phyloP scores from a whole-genome alignment of 1,139 yeast species.

The Sugiyamaella neomexicana region DNA sequence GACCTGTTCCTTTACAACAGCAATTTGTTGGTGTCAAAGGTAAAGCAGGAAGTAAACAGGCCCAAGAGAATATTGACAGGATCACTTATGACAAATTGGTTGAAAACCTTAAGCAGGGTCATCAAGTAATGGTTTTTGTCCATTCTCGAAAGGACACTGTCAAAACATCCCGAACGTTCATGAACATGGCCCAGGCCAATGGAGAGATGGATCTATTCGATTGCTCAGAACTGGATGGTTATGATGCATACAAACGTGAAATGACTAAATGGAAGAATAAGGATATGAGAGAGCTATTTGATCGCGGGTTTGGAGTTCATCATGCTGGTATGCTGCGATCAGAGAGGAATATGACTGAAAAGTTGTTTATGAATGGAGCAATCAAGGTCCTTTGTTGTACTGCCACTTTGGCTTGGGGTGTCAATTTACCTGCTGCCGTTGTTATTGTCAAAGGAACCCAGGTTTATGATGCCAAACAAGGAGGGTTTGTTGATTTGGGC shows the following conservation, averaged over 20 bases:
- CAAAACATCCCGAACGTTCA: constrained; percentile 73
- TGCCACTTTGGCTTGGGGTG: constrained; percentile 99
- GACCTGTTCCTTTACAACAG: constrained; percentile 94
- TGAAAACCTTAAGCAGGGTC: constrained; percentile 65
- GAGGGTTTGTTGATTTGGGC: constrained; percentile 91
- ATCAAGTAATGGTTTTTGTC: constrained; percentile 95
- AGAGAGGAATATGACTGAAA: constrained; percentile 87
- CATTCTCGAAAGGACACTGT: constrained; percentile 93
- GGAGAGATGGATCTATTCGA: constrained; percentile 60
- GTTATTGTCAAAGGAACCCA: constrained; percentile 96
- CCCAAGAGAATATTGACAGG: constrained; percentile 74
- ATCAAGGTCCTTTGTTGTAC: constrained; percentile 92
- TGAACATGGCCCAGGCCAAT: constrained; percentile 63
- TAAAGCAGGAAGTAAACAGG: constrained; percentile 70
- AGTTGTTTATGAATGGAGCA: constrained; percentile 81
- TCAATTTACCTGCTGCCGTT: constrained; percentile 95
- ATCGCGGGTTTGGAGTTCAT: constrained; percentile 85
- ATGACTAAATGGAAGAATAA: constrained; percentile 71
- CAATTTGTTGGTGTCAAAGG: constrained; percentile 86
- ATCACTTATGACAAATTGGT: constrained; percentile 75
- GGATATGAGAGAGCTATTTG: constrained; percentile 80
- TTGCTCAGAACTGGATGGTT: constrained; percentile 49
- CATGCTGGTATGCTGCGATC: constrained; percentile 97
- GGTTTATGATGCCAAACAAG: constrained; percentile 90
- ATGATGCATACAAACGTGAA: constrained; percentile 59